Base-by-base conservation (phyloP, 208 protist genomes). In the Leishmania braziliensis region DNA sequence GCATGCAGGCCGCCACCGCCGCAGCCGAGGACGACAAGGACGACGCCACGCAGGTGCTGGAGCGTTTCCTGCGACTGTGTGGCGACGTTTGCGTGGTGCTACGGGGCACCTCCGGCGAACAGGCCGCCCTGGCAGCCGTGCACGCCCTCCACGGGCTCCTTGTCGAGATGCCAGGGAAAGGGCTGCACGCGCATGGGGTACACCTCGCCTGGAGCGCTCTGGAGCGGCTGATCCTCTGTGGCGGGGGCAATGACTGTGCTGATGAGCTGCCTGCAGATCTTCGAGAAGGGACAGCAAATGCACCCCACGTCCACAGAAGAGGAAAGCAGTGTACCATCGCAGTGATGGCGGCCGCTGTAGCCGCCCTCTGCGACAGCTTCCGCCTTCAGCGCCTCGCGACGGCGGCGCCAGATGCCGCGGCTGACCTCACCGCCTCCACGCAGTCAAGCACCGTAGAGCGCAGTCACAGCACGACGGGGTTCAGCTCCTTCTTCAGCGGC, bases 71-170 rank as follows among this genome's bases (percentile, higher is more conserved):
- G 76, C 74, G 81, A 4, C 71, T 94, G 9, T 93, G 90, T 75
- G 85, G 76, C 9, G 81, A 88, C 53, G 83, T 87, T 14, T 87
- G 88, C 69, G 70, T 88, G 26, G 90, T 95, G 70, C 66, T 85
- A 77, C 81, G 77, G 26, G 88, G 81, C 26, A 91, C 88, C 2
- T 83, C 66, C 36, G 91, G 91, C 26, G 93, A 95, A 68, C 76
- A 78, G 60, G 77, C 84, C 29, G 86, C 93, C 4, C 68, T 93
- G 26, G 84, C 87, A 46, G 91, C 93, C 16, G 87, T 92, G 48
- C 86, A 90, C 75, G 91, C 91, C 9, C 62, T 96, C 51, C 90
- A 93, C 80, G 80, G 82, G 0, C 75, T 96, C 20, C 75, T 96
- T 29, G 84, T 87, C 46, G 88, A 94, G 80, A 63, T 87, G 60